Evolutionary conservation across 345 rosid species (phyloP), one percentile per base, ranked within the genome.

Genomic region (Euphorbia lathyris): DNA sequence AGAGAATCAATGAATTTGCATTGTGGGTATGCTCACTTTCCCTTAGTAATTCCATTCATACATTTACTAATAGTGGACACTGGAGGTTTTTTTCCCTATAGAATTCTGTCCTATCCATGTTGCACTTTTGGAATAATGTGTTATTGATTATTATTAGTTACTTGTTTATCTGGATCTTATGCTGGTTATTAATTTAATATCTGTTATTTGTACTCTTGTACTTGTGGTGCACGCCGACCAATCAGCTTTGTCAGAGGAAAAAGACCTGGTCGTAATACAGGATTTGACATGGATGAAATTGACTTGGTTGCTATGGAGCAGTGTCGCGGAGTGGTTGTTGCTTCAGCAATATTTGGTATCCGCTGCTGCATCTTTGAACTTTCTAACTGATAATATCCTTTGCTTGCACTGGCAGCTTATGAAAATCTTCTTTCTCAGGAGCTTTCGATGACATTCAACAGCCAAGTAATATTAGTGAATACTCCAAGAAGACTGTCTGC

Each of bases 291-390:
- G 47, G 90, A 89, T 34, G 95, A 89, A 67, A 72, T 67, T 69
- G 98, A 96, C 77, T 87, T 96, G 76, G 86, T 83, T 75, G 89
- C 85, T 30, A 96, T 96, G 99, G 91, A 88, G 75, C 88, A 86
- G 74, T 96, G 98, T 74, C 78, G 66, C 64, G 96, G 97, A 61
- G 83, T 96, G 74, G 96, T 92, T 72, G 99, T 96, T 82, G 89
- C 92, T 32, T 92, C 99, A 53, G 98, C 99, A 66, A 91, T 96
- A 72, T 96, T 96, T 74, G 97, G 99, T 96, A 90, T 29, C 66
- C 72, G 75, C 73, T 5, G 27, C 64, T 5, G 27, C 64, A 8
- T 75, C 59, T 32, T 67, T 26, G 40, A 55, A 48, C 55, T 64
- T 73, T 56, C 71, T 52, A 56, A n/a, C 53, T 38, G 34, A 14